Evolutionary conservation across 2,329 filamentous ascomycete species (phyloP), one percentile per base, ranked within the genome.

Genomic region (Colletotrichum filicis): DNA sequence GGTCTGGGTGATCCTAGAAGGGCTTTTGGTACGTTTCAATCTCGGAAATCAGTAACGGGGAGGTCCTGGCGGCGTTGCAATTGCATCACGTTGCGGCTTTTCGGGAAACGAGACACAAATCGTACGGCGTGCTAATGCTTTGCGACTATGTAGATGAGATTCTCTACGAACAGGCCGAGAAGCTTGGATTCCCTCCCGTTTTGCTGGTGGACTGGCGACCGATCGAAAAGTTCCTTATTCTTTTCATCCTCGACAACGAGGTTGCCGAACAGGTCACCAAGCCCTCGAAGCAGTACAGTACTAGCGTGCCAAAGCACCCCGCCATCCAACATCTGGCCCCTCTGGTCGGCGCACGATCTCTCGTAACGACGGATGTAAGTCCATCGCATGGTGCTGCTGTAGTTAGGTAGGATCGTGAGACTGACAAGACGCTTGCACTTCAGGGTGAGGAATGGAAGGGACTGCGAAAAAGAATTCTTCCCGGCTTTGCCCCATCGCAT

Each of bases 211-310:
- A 71, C n/a, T 71, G 68, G 68, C 68, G 68, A 6, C 68, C 68
- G 4, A 60, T 71, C 32, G 53, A 71, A 35, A 42, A 58, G 26
- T 66, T 71, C 32, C 55, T 71, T 57, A 66, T 71, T 19, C 26
- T 71, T 19, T 71, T 71, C 32, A 67, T 71, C 32, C 63, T 71
- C n/a, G 49, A 71, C 63, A 71, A 67, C n/a, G 68, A 71, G n/a
- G 68, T 71, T 14, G 68, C 68, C 26, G 68, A 71, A 52, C 68
- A 71, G 16, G 46, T 67, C 30, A 71, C 68, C 32, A 71, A 37
- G 35, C 68, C 68, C 26, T 66, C 68, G 46, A 71, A 71, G 68
- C 62, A 67, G 35, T 71, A 67, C 57, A 62, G 63, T 35, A 71
- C 68, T n/a, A 71, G 68, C 26, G 68, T 71, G n/a, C 68, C 68